Percentiles rank a stretch among this genome's conserved stretches.
These are phyloP conservation scores for Speleostelium caveatum DNA, from an alignment of 78 protist species.

Conservation along the genomic window DNA sequence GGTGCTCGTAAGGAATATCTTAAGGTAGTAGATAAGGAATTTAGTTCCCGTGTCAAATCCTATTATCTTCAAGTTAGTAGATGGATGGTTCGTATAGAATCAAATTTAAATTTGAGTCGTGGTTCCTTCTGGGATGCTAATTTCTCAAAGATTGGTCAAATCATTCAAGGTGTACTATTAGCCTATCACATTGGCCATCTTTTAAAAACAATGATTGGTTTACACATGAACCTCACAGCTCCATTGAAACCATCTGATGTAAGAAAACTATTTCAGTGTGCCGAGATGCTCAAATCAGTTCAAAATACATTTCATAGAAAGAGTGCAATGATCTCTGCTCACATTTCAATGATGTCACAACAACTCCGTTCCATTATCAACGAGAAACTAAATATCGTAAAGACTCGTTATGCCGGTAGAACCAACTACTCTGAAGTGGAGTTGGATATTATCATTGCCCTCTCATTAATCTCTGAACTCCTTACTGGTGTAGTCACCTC, in stretches of 20 bases:
- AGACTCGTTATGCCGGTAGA: slow-evolving; percentile 6
- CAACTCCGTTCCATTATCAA: slow-evolving; percentile 35
- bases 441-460: slow-evolving; percentile 45
- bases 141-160: slow-evolving; percentile 22
- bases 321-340: slow-evolving; percentile 66
- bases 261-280: slow-evolving; percentile 74
- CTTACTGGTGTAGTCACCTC: slow-evolving; percentile 47
- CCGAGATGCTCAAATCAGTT: slow-evolving; percentile 75
- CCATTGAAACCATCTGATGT: slow-evolving; percentile 62
- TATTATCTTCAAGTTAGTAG: slow-evolving; percentile 57
- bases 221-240: slow-evolving; percentile 56
- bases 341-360: slow-evolving; percentile 44
- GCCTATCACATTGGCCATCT: slow-evolving; percentile 64
- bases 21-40: slow-evolving; percentile 37
- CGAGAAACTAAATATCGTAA: slow-evolving; percentile 42
- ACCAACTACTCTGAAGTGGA: slow-evolving; percentile 38
- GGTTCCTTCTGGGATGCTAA: slow-evolving; percentile 28
- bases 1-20: slow-evolving; percentile 38
- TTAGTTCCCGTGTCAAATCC: slow-evolving; percentile 47
- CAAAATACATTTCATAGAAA: slow-evolving; percentile 79
- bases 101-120: neutral
- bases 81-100: slow-evolving; percentile 87
- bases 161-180: slow-evolving; percentile 70
- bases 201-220: slow-evolving; percentile 65
- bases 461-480: slow-evolving; percentile 21